Conservation (phyloP, 2,329 filamentous ascomycete species). For the Sordariomycetes sp. region DNA sequence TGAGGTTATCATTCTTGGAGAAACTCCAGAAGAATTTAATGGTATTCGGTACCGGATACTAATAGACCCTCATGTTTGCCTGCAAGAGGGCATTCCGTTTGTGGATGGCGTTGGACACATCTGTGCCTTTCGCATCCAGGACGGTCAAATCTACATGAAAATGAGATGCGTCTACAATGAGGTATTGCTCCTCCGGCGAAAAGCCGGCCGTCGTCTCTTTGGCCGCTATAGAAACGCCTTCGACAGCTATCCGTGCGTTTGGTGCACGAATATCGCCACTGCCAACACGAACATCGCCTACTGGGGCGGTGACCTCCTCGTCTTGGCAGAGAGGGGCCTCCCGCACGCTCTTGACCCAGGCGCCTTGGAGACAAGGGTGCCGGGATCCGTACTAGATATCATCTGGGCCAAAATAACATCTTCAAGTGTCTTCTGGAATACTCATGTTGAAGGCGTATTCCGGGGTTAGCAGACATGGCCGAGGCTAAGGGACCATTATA, state of each 20-base stretch:
- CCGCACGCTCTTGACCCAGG: constrained; percentile 23
- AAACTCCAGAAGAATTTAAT: constrained; percentile 7
- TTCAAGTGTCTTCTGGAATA: no score
- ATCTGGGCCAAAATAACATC: no score
- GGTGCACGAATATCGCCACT: constrained; percentile 18
- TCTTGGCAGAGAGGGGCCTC: constrained; percentile 29
- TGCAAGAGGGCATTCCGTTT: not conserved
- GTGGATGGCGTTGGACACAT: constrained; percentile 26
- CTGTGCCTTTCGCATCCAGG: constrained; percentile 18
- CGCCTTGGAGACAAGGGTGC: constrained; percentile 23
- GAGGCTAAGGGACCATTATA: no score
- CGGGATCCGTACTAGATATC: constrained; percentile 22
- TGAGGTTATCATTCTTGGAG: constrained; percentile 5
- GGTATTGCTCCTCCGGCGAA: constrained; percentile 21
- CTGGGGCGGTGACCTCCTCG: constrained; percentile 30
- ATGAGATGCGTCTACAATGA: constrained; percentile 24
- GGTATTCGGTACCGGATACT: constrained; percentile 5
- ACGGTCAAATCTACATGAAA: constrained; percentile 19
- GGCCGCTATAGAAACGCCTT: constrained; percentile 24
- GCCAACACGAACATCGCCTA: constrained; percentile 11
- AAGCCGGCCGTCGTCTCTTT: constrained; percentile 18
- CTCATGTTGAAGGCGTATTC: no score
- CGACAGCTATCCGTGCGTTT: constrained; percentile 18
- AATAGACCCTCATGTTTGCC: not conserved
- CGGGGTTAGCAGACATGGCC: no score